Conservation (phyloP, 2,329 filamentous ascomycete species). For the Botrytis squamosa region DNA sequence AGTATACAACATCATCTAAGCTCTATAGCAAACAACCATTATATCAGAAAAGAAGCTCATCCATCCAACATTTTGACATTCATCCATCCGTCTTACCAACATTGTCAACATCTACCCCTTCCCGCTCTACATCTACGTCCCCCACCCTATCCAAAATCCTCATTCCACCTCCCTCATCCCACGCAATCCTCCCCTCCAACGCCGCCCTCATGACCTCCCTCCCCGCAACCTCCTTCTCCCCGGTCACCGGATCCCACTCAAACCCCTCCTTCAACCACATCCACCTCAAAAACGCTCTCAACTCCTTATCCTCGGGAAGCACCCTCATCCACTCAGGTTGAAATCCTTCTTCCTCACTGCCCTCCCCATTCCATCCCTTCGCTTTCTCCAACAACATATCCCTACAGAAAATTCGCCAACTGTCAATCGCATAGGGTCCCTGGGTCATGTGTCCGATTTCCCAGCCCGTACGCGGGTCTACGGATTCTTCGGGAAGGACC, state of each 20-base stretch:
- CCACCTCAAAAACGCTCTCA: slow-evolving; percentile 84
- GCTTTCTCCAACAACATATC: slow-evolving; percentile 70
- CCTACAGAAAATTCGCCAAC: slow-evolving; percentile 91
- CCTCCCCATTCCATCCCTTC: slow-evolving; percentile 63
- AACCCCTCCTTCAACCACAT: slow-evolving; percentile 88
- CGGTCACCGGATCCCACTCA: slow-evolving; percentile 74
- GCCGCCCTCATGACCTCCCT: slow-evolving; percentile 57
- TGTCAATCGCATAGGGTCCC: slow-evolving; percentile 80
- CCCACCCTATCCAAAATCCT: slow-evolving; percentile 41
- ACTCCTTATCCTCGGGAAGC: slow-evolving; percentile 78
- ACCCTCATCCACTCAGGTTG: slow-evolving; percentile 92
- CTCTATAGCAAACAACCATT: neutral
- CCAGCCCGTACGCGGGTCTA: slow-evolving; percentile 51
- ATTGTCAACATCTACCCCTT: neutral
- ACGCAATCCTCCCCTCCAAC: slow-evolving; percentile 52
- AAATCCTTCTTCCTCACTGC: slow-evolving; percentile 59
- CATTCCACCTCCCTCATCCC: slow-evolving; percentile 40
- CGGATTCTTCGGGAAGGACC: slow-evolving; percentile 45
- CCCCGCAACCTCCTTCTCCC: slow-evolving; percentile 55
- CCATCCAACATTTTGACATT: neutral
- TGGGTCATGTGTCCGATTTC: slow-evolving; percentile 85
- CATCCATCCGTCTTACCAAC: too few relatives aligned
- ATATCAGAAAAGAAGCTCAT: neutral
- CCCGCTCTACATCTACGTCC: neutral
- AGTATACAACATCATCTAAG: neutral